phyloP scores from a whole-genome alignment of 768 basidiomycete species.

The Trametes cingulata region DNA sequence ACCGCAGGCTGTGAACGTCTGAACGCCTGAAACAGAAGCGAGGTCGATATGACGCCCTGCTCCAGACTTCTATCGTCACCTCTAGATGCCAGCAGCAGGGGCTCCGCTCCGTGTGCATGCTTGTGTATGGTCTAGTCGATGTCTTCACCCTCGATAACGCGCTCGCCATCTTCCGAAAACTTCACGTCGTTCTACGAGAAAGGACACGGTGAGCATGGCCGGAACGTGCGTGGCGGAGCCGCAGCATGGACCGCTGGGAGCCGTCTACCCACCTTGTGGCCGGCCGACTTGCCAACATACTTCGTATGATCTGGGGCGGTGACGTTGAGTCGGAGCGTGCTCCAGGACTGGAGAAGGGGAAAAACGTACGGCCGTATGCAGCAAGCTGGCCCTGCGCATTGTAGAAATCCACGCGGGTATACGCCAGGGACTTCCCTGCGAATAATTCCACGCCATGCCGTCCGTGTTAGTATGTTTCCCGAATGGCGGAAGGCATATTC shows the following conservation, averaged over 20 bases:
- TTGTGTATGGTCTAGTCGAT: constrained; percentile 32
- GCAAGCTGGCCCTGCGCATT: constrained; percentile 65
- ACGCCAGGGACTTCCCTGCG: constrained; percentile 76
- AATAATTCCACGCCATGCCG: neutral
- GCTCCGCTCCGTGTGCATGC: neutral
- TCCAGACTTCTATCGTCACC: no score
- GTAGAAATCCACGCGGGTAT: constrained; percentile 78
- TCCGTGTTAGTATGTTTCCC: neutral
- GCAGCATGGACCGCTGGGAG: constrained; percentile 21
- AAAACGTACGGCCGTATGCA: constrained; percentile 74
- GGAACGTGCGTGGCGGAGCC: constrained; percentile 26
- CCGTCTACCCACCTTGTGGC: constrained; percentile 38
- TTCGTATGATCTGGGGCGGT: constrained; percentile 72
- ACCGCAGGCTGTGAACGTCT: neutral
- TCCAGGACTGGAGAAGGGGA: neutral
- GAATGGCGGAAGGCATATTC: neutral
- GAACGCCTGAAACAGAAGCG: neutral
- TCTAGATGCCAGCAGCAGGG: no score
- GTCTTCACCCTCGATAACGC: constrained; percentile 64
- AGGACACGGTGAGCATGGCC: neutral
- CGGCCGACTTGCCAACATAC: constrained; percentile 71
- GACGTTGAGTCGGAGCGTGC: neutral
- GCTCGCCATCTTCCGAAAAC: constrained; percentile 78
- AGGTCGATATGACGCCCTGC: no score
- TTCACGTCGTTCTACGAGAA: constrained; percentile 66